Base-by-base conservation (phyloP, 768 basidiomycete genomes). In the Butyriboletus loyo region DNA sequence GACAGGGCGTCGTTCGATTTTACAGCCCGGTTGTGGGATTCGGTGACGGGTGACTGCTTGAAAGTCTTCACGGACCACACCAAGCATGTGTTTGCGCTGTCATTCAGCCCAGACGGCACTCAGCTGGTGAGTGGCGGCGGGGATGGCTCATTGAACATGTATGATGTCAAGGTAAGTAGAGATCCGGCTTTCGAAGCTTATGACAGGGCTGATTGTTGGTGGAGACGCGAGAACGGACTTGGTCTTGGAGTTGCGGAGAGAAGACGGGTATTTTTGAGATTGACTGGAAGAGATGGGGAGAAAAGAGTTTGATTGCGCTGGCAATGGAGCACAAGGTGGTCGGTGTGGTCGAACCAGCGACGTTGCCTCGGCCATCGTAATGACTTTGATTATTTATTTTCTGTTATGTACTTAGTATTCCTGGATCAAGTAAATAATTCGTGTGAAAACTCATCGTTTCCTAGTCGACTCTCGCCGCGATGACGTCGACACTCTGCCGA, bases 1-100 rank as follows among this genome's bases (percentile, higher is more conserved):
- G 32, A 27, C 58, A 92, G 89, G 8, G 81, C 85, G 10, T 90
- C 90, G 5, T 92, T 92, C 62, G 93, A 96, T 63, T 74, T 75
- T 14, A 89, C 90, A 2, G 81, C 87, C 5, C 82, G 89, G 37
- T 58, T 96, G 28, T 96, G 92, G 92, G 87, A 94, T 67, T 81
- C 85, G 4, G 77, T 79, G 40, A 86, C 86, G 0, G 91, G 91
- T 27, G 77, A 82, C 39, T 94, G 92, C 64, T 66, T 91, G 31
- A 77, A 83, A 54, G 75, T 84, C 19, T 86, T 96, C 62, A 67
- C 69, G 7, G 87, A 91, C 56, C 89, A 92, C 70, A 81, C 73
- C 56, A 79, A 80, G 30, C 79, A 85, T 22, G 81, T 93, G 34
- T 94, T 86, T 66, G 79, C 87, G 1, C 62, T 93, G 28, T 72